Evolutionary conservation across 495 filamentous ascomycete species (phyloP).

Genomic region (Echria macrotheca): DNA sequence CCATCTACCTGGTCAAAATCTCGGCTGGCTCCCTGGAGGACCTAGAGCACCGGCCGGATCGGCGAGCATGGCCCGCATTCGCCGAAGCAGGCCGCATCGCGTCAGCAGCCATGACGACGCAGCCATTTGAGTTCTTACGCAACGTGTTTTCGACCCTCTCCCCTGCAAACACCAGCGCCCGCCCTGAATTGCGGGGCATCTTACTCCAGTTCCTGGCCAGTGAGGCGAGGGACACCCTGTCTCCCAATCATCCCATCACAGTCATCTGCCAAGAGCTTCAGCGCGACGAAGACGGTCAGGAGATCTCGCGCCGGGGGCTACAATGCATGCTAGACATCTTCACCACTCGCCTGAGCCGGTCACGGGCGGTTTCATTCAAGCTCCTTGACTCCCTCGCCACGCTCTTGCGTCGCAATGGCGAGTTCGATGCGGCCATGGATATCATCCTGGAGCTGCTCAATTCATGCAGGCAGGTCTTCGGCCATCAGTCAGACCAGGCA

Average conservation of each 20-base stretch:
- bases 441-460: conserved; percentile 26
- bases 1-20: conserved; percentile 28
- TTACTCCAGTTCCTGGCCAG: conserved; percentile 23
- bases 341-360: conserved; percentile 23
- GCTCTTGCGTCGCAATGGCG: conserved; percentile 27
- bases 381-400: conserved; percentile 31
- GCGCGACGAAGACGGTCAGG: conserved; percentile 25
- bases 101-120: conserved; percentile 23
- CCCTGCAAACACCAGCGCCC: conserved; percentile 25
- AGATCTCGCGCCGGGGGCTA: conserved; percentile 25
- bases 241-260: conserved; percentile 25
- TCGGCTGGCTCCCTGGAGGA: conserved; percentile 18
- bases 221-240: conserved; percentile 24
- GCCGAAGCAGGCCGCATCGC: conserved; percentile 22
- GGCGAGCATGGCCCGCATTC: conserved; percentile 25
- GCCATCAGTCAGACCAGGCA: conserved; percentile 21
- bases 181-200: conserved; percentile 25
- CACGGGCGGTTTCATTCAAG: conserved; percentile 28
- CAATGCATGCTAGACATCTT: conserved; percentile 34
- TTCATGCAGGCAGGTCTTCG: conserved; percentile 22
- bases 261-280: conserved; percentile 25
- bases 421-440: conserved; percentile 24
- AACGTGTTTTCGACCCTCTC: conserved; percentile 29
- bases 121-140: conserved; percentile 30
- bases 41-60: conserved; percentile 14